Evolutionary conservation across 2,329 filamentous ascomycete species (phyloP), one percentile per base, ranked within the genome.

Genomic region (Lachnellula subtilissima): DNA sequence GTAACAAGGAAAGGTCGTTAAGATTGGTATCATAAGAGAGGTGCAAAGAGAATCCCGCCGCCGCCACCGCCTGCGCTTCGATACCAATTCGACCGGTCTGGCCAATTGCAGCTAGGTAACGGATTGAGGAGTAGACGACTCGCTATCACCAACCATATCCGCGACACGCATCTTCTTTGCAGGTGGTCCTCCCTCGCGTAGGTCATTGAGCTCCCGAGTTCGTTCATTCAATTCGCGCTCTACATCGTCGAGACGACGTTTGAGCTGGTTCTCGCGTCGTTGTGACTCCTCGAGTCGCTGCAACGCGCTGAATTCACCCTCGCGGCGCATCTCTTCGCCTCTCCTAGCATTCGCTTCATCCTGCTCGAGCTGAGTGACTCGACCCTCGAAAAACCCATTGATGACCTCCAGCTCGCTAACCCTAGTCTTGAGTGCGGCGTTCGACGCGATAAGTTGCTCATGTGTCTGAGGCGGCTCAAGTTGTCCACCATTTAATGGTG

Each of bases 391-490:
- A 46, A 92, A 77, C 68, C 89, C 88, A 67, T 92, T 97, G 76
- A 99, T 97, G 52, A 99, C 83, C 70, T 99, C 94, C 23, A 99
- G 81, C 72, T 99, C 94, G 65, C 87, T 94, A 36, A 99, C 93
- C 43, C 94, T 86, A 0, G 94, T 99, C 75, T 95, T 96, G n/a
- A 97, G 79, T 50, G 86, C 87, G 5, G 89, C 89, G 71, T 96
- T 96, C 59, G 87, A 83, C 1, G 87, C 86, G 52, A 91, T 77
- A 23, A 96, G 81, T 58, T 89, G 86, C 68, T 96, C 89, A 70
- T 90, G 91, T 3, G 86, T 87, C 68, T 91, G 87, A 0, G 88
- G 84, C 4, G 83, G 78, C 56, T 92, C 89, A 54, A 86, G 76
- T 48, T 86, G 85, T 57, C 81, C 74, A 50, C 75, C 76, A 60